Evolutionary conservation across 1,139 yeast species (phyloP).

Genomic region (Hyphopichia buzzinii): DNA sequence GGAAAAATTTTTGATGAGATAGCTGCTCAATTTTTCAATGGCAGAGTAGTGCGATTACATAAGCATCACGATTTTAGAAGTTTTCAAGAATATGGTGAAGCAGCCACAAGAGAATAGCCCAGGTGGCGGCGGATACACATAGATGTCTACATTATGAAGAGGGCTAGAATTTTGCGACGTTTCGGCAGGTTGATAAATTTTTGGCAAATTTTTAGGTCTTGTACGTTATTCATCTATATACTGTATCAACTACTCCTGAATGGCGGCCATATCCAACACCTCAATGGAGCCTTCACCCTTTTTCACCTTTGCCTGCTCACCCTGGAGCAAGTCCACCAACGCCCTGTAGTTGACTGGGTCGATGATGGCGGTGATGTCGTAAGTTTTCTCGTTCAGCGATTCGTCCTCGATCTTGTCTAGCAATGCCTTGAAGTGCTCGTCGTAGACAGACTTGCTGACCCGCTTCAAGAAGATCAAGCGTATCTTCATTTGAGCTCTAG

Average conservation of each 20-base stretch:
- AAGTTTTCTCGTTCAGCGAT: slow-evolving; percentile 40
- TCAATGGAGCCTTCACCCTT: slow-evolving; percentile 68
- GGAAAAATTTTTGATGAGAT: background rate
- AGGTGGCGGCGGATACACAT: too few species aligned
- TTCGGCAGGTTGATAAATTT: too few species aligned
- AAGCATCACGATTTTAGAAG: too few species aligned
- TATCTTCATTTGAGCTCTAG: slow-evolving; percentile 91
- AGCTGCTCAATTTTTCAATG: too few species aligned
- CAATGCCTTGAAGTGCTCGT: slow-evolving; percentile 49
- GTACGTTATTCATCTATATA: background rate
- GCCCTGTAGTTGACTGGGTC: slow-evolving; percentile 86
- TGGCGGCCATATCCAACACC: slow-evolving; percentile 87
- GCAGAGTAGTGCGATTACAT: too few species aligned
- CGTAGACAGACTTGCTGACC: slow-evolving; percentile 45
- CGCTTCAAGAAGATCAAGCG: slow-evolving; percentile 53
- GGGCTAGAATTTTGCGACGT: too few species aligned
- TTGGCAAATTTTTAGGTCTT: too few species aligned
- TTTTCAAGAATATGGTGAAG: too few species aligned
- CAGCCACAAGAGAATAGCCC: background rate
- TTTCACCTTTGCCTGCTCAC: slow-evolving; percentile 46
- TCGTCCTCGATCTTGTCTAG: slow-evolving; percentile 57
- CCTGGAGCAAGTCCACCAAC: slow-evolving; percentile 60
- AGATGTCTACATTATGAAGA: too few species aligned
- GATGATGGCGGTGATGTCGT: slow-evolving; percentile 69
- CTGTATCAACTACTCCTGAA: slow-evolving; percentile 47